Evolutionary conservation across 495 filamentous ascomycete genomes (phyloP), one percentile per base, ranked within the genome.

Genomic region (Penicillium herquei): DNA sequence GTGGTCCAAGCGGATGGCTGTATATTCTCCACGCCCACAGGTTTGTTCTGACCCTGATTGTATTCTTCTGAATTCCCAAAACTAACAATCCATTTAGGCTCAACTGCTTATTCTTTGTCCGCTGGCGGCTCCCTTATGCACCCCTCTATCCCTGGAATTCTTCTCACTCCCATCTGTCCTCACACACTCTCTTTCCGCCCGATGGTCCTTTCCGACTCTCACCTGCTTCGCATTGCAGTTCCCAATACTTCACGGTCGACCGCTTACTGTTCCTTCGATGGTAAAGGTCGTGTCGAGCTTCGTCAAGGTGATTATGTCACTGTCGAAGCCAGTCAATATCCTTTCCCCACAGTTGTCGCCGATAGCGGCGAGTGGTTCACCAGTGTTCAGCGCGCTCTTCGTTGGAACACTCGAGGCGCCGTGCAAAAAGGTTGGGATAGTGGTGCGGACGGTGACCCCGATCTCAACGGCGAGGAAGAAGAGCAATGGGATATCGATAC

Each of bases 161-260:
- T 98, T 12, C 84, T 98, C 45, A 97, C 95, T 3, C 95, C 95
- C 0, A 98, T 98, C 68, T 98, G 94, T 70, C 92, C 94, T 13
- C 94, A 98, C 68, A 97, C 92, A 0, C 80, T 98, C 16, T 95
- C 90, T 35, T 98, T 98, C 84, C 84, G 94, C 9, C 94, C 94
- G 32, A 96, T 98, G 90, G 88, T 98, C n/a, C 85, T 98, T n/a
- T 93, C 89, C 34, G 94, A 98, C 70, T 93, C 87, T 35, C 86
- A 96, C 71, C 84, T 92, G 21, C 82, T 98, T 42, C 90, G 91
- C 47, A 87, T 98, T 53, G 88, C 87, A 18, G 86, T 98, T 18
- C 94, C 94, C 0, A 80, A 81, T 43, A 80, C 86, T 60, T 92
- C 89, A 34, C 90, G 94, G 14, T 92, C 90, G 6, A 96, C 90